Percentiles rank a stretch among this genome's conserved stretches.
Evolutionary conservation across 2,329 filamentous ascomycete genomes (phyloP).

Genomic region (Paecilomyces variotii): DNA sequence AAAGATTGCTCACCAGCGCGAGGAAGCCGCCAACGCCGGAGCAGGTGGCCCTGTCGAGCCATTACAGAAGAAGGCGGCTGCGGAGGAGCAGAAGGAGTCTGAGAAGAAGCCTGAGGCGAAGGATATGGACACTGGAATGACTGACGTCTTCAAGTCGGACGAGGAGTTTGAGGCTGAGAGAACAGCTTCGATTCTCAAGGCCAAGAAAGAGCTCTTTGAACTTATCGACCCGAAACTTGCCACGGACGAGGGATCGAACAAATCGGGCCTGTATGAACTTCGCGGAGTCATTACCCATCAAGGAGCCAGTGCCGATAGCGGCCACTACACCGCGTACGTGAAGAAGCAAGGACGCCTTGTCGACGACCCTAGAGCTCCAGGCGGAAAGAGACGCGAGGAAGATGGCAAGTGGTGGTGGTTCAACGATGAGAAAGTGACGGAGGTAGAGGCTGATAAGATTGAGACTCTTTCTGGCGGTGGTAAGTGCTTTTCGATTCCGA

Average conservation of each 20-base stretch:
- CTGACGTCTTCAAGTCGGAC: constrained; percentile 78
- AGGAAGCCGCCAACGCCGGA: constrained; percentile 42
- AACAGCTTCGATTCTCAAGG: constrained; percentile 61
- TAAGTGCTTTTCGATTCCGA: constrained; percentile 28
- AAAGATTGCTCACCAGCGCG: constrained; percentile 57
- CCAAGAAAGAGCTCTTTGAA: constrained; percentile 80
- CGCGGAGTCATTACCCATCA: constrained; percentile 93
- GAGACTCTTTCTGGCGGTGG: constrained; percentile 83
- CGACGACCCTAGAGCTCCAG: constrained; percentile 55
- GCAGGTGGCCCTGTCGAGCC: constrained; percentile 28
- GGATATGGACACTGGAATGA: constrained; percentile 66
- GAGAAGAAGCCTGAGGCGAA: constrained; percentile 44
- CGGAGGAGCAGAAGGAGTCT: constrained; percentile 44
- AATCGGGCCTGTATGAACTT: constrained; percentile 91
- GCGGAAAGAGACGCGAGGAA: constrained; percentile 67
- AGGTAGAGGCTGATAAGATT: constrained; percentile 87
- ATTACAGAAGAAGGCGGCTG: constrained; percentile 41
- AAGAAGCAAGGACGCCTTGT: constrained; percentile 70
- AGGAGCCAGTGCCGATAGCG: constrained; percentile 91
- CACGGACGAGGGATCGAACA: constrained; percentile 76
- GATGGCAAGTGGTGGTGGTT: constrained; percentile 99
- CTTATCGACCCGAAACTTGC: constrained; percentile 68
- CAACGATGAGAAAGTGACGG: constrained; percentile 94
- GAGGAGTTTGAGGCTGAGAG: constrained; percentile 85
- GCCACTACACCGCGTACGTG: constrained; percentile 95